phyloP scores from a whole-genome alignment of 495 filamentous ascomycete genomes.

The Talaromyces proteolyticus region DNA sequence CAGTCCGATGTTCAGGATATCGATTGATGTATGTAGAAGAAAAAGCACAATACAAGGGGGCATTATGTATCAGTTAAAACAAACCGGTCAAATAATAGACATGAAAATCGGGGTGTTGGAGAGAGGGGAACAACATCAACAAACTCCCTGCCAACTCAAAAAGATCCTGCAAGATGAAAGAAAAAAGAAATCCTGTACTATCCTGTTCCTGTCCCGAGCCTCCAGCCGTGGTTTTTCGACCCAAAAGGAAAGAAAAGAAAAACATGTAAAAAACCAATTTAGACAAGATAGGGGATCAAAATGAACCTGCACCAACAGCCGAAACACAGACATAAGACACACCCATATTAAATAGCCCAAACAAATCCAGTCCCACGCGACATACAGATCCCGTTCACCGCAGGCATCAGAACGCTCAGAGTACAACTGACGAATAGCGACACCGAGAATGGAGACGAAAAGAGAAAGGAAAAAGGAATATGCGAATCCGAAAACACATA shows the following conservation, averaged over 20 bases:
- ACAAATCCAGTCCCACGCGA: constrained; percentile 1
- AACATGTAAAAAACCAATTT: neutral
- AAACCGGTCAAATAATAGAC: neutral
- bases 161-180: neutral
- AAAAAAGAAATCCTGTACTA: neutral
- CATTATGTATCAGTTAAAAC: neutral
- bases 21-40: neutral
- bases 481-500: constrained; percentile 16
- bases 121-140: neutral
- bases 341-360: constrained; percentile 4
- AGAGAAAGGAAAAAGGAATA: constrained; percentile 21
- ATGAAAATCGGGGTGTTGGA: neutral
- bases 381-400: neutral
- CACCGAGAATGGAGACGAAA: constrained; percentile 12
- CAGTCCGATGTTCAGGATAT: constrained; percentile 1
- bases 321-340: constrained; percentile 5
- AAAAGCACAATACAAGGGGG: neutral
- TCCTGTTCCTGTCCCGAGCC: neutral
- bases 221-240: neutral
- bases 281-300: neutral
- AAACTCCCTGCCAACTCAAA: neutral
- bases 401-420: constrained; percentile 7
- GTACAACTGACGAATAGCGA: constrained; percentile 9
- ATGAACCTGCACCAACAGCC: neutral
- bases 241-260: neutral